Evolutionary conservation across 1,284 basidiomycete genomes (phyloP).

Genomic region (Puccinia novopanici): DNA sequence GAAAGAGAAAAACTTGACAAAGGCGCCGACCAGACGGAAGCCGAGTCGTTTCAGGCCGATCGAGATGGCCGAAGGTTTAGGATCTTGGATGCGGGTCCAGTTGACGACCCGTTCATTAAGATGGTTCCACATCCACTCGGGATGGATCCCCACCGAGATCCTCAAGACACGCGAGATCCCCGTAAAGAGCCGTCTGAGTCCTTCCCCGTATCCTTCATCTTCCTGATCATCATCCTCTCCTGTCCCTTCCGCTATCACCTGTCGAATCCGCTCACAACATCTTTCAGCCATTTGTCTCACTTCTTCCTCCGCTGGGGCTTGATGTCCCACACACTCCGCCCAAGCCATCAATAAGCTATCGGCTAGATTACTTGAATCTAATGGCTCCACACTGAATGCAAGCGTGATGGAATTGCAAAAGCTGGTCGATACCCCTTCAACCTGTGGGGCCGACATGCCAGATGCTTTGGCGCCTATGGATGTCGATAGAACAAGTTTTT

Average conservation of each 20-base stretch:
- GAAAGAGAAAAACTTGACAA: constrained; percentile 9
- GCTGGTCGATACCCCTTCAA: constrained; percentile 23
- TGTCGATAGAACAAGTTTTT: background rate
- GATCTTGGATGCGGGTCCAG: constrained; percentile 1
- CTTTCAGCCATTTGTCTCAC: constrained; percentile 22
- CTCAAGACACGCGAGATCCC: constrained; percentile 28
- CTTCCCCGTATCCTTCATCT: constrained; percentile 4
- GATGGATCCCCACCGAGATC: constrained; percentile 10
- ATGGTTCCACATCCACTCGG: constrained; percentile 26
- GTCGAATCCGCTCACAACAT: constrained; percentile 15
- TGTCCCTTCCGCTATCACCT: background rate
- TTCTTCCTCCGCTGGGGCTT: constrained; percentile 22
- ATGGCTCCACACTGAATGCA: constrained; percentile 21
- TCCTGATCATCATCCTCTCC: background rate
- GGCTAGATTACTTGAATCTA: constrained; percentile 8
- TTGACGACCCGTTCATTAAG: constrained; percentile 20
- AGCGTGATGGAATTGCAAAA: constrained; percentile 39
- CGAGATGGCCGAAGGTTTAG: too few relatives aligned
- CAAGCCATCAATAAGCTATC: constrained; percentile 28
- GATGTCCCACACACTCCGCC: constrained; percentile 26
- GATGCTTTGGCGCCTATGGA: constrained; percentile 35
- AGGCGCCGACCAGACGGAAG: constrained; percentile 32
- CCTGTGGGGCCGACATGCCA: constrained; percentile 18
- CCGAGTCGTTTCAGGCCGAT: too few relatives aligned
- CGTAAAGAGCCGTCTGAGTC: background rate